Conservation (phyloP, 495 filamentous ascomycete genomes). For the Immersiella caudata region DNA sequence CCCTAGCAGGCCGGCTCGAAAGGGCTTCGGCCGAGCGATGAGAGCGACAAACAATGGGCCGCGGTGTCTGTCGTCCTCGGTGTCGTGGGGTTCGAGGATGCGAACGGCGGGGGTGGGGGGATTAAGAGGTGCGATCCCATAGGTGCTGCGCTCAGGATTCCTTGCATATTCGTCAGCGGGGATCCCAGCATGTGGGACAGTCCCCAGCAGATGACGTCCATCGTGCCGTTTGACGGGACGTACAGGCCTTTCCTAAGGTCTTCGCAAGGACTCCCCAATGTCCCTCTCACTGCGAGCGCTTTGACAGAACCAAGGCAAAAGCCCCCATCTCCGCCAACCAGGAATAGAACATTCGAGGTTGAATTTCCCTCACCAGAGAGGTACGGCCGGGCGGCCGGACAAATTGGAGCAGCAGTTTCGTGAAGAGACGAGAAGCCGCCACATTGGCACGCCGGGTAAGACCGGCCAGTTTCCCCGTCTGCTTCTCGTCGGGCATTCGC, state of each 20-base stretch:
- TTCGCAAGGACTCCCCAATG: neutral
- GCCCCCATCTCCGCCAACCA: neutral
- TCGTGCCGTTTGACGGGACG: conserved; percentile 7
- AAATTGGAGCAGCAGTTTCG: neutral
- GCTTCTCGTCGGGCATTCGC: neutral
- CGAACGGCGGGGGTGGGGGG: neutral
- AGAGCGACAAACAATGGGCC: conserved; percentile 1
- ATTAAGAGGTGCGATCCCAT: neutral
- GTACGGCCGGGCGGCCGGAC: neutral
- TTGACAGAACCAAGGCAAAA: conserved; percentile 8
- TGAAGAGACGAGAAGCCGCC: neutral
- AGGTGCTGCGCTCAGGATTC: conserved; percentile 5
- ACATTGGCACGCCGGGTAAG: neutral
- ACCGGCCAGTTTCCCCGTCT: neutral
- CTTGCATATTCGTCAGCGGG: conserved; percentile 11
- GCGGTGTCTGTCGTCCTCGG: neutral
- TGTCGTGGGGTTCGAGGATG: conserved; percentile 10
- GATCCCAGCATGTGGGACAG: neutral
- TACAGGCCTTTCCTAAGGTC: neutral
- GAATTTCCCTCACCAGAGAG: neutral
- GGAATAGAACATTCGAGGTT: neutral
- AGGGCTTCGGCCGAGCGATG: neutral
- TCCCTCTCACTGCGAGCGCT: conserved; percentile 2
- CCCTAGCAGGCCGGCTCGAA: neutral
- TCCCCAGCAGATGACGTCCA: neutral